A percentile compares a stretch with the other conserved stretches of the same genome.
Conservation (phyloP, 2,329 filamentous ascomycete genomes). For the Didymella segeticola region DNA sequence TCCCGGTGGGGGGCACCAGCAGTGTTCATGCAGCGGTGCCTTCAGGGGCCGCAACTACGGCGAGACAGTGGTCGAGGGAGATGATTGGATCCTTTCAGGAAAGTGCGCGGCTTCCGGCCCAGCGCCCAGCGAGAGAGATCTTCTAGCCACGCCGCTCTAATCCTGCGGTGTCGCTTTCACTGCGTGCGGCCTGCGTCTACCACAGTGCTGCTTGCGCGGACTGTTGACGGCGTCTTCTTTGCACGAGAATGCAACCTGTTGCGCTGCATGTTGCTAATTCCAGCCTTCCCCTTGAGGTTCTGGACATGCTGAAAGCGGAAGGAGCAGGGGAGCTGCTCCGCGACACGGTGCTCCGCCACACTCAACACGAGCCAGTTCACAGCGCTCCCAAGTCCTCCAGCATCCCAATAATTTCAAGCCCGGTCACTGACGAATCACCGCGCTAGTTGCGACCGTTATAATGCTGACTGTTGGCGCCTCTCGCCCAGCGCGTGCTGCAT, state of each 20-base stretch:
- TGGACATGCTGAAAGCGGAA: conserved; percentile 23
- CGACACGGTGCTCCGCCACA: conserved; percentile 34
- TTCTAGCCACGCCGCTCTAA: conserved; percentile 13
- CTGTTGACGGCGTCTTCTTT: conserved; percentile 11
- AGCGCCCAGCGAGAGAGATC: conserved; percentile 17
- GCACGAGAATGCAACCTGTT: conserved; percentile 3
- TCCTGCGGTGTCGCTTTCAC: not conserved
- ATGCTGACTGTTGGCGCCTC: conserved; percentile 7
- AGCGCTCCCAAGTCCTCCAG: conserved; percentile 13
- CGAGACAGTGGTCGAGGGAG: conserved; percentile 37
- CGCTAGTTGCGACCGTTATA: not conserved
- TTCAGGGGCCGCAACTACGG: conserved; percentile 43
- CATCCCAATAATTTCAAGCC: conserved; percentile 15
- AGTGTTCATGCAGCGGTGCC: conserved; percentile 27
- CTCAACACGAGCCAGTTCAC: conserved; percentile 21
- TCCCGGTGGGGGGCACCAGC: conserved; percentile 27
- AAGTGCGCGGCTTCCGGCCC: conserved; percentile 23
- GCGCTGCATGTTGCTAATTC: conserved; percentile 18
- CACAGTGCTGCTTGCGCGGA: conserved; percentile 1
- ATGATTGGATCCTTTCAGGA: conserved; percentile 20
- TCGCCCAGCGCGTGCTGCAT: conserved; percentile 14
- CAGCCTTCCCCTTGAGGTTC: conserved; percentile 11
- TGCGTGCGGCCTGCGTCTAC: conserved; percentile 6
- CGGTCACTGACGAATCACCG: conserved; percentile 2
- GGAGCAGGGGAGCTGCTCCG: conserved; percentile 12